Evolutionary conservation across 2,329 filamentous ascomycete species (phyloP).

Genomic region (Pseudocercospora crystallina): DNA sequence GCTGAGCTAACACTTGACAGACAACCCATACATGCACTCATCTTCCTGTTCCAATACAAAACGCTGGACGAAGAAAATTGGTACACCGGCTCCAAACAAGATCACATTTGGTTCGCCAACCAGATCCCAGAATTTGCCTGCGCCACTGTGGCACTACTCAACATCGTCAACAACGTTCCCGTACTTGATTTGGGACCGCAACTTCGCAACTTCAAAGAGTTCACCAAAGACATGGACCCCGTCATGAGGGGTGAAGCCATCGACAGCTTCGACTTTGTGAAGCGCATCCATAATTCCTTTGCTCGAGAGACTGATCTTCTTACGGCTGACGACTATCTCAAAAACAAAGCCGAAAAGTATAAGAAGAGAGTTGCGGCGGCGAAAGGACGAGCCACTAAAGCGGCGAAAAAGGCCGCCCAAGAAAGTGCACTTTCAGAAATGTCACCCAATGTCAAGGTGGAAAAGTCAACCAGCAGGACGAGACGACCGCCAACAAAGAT

Average conservation of each 20-base stretch:
- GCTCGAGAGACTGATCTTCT: constrained; percentile 77
- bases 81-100: constrained; percentile 49
- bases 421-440: constrained; percentile 3
- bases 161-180: constrained; percentile 84
- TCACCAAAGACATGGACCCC: constrained; percentile 67
- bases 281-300: constrained; percentile 84
- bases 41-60: constrained; percentile 78
- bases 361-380: constrained; percentile 34
- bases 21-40: constrained; percentile 76
- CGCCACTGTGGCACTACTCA: constrained; percentile 87
- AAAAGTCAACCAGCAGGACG: not conserved
- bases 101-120: constrained; percentile 88
- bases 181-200: constrained; percentile 67
- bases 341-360: constrained; percentile 50
- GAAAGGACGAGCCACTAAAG: constrained; percentile 31
- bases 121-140: constrained; percentile 86
- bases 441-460: not conserved
- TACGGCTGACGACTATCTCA: constrained; percentile 65
- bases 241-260: constrained; percentile 74
- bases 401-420: constrained; percentile 28
- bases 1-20: constrained; percentile 45
- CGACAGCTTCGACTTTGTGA: constrained; percentile 72
- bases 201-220: constrained; percentile 69
- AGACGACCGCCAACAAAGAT: too few relatives aligned
- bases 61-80: constrained; percentile 48